These are phyloP conservation scores for Mycena epipterygia DNA, from an alignment of 768 basidiomycete genomes.

Conservation along the genomic window DNA sequence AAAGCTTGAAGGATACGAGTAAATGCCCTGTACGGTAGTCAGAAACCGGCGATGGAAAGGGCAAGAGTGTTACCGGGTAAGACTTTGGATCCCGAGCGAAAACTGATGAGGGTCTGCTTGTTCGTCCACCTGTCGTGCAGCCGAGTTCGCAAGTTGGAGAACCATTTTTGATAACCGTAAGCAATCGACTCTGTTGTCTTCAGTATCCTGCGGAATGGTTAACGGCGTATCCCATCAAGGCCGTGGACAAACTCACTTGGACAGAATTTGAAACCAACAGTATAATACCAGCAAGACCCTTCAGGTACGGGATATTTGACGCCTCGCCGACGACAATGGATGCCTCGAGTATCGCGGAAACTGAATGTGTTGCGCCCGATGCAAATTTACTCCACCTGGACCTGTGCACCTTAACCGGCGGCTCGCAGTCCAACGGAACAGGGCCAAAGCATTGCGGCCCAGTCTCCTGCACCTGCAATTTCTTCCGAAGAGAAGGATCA, in stretches of 20 bases:
- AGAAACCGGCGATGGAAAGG: neutral
- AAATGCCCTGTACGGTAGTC: conserved; percentile 14
- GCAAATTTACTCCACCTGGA: conserved; percentile 30
- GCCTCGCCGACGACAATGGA: conserved; percentile 33
- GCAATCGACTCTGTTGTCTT: conserved; percentile 34
- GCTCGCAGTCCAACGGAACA: conserved; percentile 27
- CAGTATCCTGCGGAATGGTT: conserved; percentile 24
- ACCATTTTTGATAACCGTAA: conserved; percentile 29
- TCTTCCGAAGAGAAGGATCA: conserved; percentile 35
- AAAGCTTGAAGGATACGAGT: conserved; percentile 31
- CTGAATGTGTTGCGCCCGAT: conserved; percentile 29
- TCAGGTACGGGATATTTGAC: conserved; percentile 35
- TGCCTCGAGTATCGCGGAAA: conserved; percentile 22
- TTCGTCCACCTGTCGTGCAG: conserved; percentile 14
- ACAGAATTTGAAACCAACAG: conserved; percentile 32
- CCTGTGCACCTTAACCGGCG: conserved; percentile 18
- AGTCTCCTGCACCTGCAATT: conserved; percentile 11
- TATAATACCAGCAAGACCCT: conserved; percentile 37
- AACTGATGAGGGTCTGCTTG: conserved; percentile 1
- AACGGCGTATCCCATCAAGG: neutral
- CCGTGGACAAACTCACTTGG: conserved; percentile 18
- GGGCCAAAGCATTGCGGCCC: conserved; percentile 30
- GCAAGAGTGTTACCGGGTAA: conserved; percentile 13
- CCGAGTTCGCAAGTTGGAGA: conserved; percentile 26
- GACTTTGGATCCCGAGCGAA: conserved; percentile 19